Evolutionary conservation across 805 yeast species (phyloP).

Genomic region (Ogataea paradorogensis): DNA sequence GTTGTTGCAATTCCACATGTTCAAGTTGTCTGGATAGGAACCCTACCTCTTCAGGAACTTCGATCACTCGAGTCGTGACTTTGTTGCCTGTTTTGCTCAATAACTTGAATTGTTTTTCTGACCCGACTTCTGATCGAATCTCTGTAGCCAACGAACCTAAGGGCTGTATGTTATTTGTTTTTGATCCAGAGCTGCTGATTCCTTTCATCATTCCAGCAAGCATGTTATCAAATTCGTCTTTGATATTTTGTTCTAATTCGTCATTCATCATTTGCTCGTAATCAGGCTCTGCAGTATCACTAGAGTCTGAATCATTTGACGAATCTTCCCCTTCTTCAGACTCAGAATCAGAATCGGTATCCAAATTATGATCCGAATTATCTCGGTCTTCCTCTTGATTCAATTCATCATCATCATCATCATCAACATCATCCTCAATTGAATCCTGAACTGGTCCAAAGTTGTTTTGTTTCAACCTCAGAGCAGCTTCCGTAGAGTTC

Average conservation of each 20-base stretch:
- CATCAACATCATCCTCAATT: constrained; percentile 15
- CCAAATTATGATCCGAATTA: constrained; percentile 20
- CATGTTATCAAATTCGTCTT: constrained; percentile 52
- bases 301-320: constrained; percentile 15
- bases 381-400: constrained; percentile 16
- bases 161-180: neutral
- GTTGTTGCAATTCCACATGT: constrained; percentile 48
- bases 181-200: neutral
- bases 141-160: neutral
- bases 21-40: constrained; percentile 52
- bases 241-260: constrained; percentile 37
- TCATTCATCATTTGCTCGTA: constrained; percentile 29
- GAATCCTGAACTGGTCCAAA: too few relatives aligned
- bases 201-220: constrained; percentile 45
- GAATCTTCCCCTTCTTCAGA: constrained; percentile 33
- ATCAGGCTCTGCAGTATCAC: constrained; percentile 9
- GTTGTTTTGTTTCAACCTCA: constrained; percentile 2
- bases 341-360: constrained; percentile 29
- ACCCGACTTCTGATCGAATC: neutral
- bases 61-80: constrained; percentile 41
- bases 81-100: constrained; percentile 50
- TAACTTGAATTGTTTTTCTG: constrained; percentile 42
- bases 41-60: constrained; percentile 51
- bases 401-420: constrained; percentile 17
- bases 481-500: constrained; percentile 1